Evolutionary conservation across 2,329 filamentous ascomycete genomes (phyloP).

Genomic region (Fusarium neocosmosporiellum): DNA sequence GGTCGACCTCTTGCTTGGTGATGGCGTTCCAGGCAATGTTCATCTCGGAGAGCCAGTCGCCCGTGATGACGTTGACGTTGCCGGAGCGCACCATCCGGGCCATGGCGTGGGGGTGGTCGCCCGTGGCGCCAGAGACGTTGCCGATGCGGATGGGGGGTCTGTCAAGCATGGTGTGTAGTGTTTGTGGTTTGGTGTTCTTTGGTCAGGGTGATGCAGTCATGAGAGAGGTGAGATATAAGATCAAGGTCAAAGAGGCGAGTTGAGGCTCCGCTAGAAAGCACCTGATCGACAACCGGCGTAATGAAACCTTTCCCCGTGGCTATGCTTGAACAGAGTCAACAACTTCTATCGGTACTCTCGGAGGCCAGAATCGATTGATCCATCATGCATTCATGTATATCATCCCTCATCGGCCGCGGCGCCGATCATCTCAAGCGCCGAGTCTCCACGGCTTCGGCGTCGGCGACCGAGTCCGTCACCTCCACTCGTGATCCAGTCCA

Average conservation of each 20-base stretch:
- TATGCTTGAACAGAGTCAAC: not conserved
- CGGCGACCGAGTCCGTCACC: constrained; percentile 29
- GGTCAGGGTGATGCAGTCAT: not conserved
- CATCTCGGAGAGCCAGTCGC: constrained; percentile 56
- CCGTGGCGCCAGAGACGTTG: constrained; percentile 50
- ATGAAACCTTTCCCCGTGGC: not conserved
- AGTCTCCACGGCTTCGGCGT: constrained; percentile 15
- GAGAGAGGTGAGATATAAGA: not conserved
- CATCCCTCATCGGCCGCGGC: constrained; percentile 12
- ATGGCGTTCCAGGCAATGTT: constrained; percentile 62
- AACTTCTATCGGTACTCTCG: not conserved
- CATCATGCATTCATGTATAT: constrained; percentile 13
- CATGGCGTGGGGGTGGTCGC: constrained; percentile 50
- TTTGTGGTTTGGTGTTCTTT: not conserved
- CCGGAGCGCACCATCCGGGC: constrained; percentile 46
- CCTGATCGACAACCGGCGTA: not conserved
- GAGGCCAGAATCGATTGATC: not conserved
- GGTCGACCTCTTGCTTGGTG: constrained; percentile 47
- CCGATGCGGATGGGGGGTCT: constrained; percentile 47
- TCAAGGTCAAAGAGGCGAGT: not conserved
- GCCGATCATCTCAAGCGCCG: constrained; percentile 19
- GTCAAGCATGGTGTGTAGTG: constrained; percentile 39
- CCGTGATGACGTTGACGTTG: constrained; percentile 52
- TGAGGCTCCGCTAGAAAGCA: constrained; percentile 3
- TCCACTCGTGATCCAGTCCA: not conserved